Evolutionary conservation across 2,329 filamentous ascomycete genomes (phyloP), one percentile per base, ranked within the genome.

Genomic region (Intubia oerlemansii): DNA sequence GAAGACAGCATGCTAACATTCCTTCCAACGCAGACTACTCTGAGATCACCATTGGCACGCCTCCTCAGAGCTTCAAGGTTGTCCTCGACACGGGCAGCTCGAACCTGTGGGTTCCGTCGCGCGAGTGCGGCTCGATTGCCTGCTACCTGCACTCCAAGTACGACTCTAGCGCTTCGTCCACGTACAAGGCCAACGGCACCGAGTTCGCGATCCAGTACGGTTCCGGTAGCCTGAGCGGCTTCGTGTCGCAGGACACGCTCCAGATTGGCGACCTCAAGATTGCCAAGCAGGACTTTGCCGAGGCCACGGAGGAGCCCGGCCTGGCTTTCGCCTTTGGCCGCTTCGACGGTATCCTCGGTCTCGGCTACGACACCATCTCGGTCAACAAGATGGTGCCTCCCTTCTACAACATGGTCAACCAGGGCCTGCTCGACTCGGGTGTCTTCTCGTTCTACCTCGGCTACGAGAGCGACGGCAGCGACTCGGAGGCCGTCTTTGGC

Each of bases 21-120:
- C n/a, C n/a, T n/a, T n/a, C n/a, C n/a, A n/a, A n/a, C n/a, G n/a
- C 36, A 90, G 84, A 98, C 64, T 98, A 92, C 69, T 90, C 85
- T 41, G 82, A 93, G 54, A 93, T 98, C 51, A 66, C 70, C 42
- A 69, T 98, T 50, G 88, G 88, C 39, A 85, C 74, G 27, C 88
- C 88, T 39, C 74, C 88, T 19, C 88, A 98, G 60, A 65, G 58
- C 42, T 98, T 98, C 72, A 98, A 98, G 68, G 90, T 98, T 41
- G 77, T 98, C 39, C 75, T 98, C 39, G 88, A 98, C 53, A 98
- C 88, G 17, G 88, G 88, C 44, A 93, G 82, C 65, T 95, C 88
- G 51, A 98, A 98, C 63, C 68, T 98, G 38, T 98, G 90, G 90
- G 84, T 98, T 35, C 90, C 90, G 22, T 92, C 84, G 15, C 62